Conservation (phyloP, 2,329 filamentous ascomycete genomes). For the Plenodomus lindquistii region DNA sequence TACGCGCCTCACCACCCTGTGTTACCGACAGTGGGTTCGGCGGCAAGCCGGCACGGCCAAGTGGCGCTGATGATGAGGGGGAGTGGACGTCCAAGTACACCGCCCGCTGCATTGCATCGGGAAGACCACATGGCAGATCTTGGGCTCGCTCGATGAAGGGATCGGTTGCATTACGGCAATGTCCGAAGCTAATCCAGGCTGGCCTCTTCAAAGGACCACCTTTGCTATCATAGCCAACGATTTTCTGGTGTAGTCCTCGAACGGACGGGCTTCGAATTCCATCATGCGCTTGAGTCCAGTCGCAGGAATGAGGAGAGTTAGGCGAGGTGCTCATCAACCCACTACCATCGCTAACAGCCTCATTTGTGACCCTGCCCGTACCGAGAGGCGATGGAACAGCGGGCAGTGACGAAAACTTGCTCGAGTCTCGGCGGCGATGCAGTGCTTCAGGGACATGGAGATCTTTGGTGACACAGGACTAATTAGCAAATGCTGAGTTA, state of each 20-base stretch:
- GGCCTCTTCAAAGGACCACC: background rate
- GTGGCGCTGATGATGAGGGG: background rate
- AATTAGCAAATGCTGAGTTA: background rate
- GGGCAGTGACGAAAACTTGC: background rate
- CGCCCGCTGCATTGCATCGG: background rate
- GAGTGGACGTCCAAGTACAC: background rate
- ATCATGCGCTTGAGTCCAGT: background rate
- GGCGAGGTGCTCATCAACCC: background rate
- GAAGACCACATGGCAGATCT: background rate
- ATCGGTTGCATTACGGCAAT: constrained; percentile 7
- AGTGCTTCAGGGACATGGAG: background rate
- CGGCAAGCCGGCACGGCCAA: background rate
- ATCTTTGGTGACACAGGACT: background rate
- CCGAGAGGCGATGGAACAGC: background rate
- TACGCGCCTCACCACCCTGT: background rate
- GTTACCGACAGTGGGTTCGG: background rate
- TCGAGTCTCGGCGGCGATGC: constrained; percentile 1
- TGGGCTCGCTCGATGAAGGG: constrained; percentile 5
- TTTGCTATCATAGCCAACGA: background rate
- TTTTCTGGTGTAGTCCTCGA: background rate
- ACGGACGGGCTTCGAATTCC: background rate
- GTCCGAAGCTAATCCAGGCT: background rate
- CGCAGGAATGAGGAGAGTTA: background rate
- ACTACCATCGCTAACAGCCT: background rate
- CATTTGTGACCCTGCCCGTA: background rate